Base-by-base conservation (phyloP, 331 rosid species). In the Prunus yedoensis region DNA sequence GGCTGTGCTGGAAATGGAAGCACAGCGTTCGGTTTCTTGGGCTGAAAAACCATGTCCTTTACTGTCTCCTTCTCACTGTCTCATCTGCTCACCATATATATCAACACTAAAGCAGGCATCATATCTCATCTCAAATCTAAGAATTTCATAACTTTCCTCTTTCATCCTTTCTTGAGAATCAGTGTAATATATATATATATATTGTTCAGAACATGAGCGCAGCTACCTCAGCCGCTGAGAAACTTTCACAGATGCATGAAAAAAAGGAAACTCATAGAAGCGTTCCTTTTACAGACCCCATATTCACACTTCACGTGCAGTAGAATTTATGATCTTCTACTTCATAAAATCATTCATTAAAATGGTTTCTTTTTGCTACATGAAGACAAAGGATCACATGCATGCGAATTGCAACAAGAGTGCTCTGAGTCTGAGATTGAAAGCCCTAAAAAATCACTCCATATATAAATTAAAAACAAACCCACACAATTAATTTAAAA, bases 131-230 rank as follows among this genome's bases (percentile, higher is more conserved):
- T 16, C 51, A 73, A 43, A 67, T 74, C 49, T 6, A 60, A 60
- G 41, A 27, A 70, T 73, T 78, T 70, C 81, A 43, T 49, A 56
- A 49, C 70, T 64, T 78, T 74, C 77, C 83, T 23, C 51, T 53
- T 78, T 71, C 51, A 74, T 20, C 74, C 73, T 49, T 74, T 89
- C 93, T 83, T 83, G 57, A 81, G 87, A 87, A 83, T 85, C 90
- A 89, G 93, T 81, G 89, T 58, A 6, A 38, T 38, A 78, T 35
- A 32, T 32, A 32, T 5, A 32, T 32, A 69, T 52, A 20, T 20
- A n/a, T 20, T 8, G 25, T 30, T 30, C 28, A 63, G 6, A 50
- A 49, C 25, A 15, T 32, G 45, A 69, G 20, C 53, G 59, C 69
- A 64, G 84, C 38, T 27, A 57, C 16, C 66, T 12, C 10, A 13